phyloP scores from a whole-genome alignment of 1,284 basidiomycete species.

The Taiwanofungus camphoratus region DNA sequence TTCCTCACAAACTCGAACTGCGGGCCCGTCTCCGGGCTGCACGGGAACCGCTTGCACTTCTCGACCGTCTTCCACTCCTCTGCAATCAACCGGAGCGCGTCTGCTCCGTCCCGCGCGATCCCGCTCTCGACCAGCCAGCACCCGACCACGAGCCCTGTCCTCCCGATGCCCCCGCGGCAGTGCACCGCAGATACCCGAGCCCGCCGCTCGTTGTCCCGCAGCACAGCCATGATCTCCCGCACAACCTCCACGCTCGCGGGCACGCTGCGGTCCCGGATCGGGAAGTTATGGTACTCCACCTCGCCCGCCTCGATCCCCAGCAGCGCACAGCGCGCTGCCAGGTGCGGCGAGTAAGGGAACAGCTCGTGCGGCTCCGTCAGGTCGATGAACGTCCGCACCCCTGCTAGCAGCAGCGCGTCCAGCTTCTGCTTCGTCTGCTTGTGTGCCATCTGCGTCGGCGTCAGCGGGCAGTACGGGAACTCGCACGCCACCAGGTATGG shows the following conservation, averaged over 20 bases:
- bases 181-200: slow-evolving; percentile 62
- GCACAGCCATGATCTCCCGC: slow-evolving; percentile 47
- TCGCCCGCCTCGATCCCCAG: slow-evolving; percentile 47
- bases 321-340: slow-evolving; percentile 44
- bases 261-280: slow-evolving; percentile 63
- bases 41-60: slow-evolving; percentile 66
- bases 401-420: slow-evolving; percentile 60
- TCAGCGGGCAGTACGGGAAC: slow-evolving; percentile 62
- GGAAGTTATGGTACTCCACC: slow-evolving; percentile 69
- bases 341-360: slow-evolving; percentile 53
- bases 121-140: slow-evolving; percentile 73
- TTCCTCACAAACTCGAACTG: slow-evolving; percentile 68
- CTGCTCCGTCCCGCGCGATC: slow-evolving; percentile 50
- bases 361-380: slow-evolving; percentile 71
- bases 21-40: slow-evolving; percentile 72
- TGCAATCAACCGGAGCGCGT: slow-evolving; percentile 58
- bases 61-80: slow-evolving; percentile 67
- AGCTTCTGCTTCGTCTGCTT: slow-evolving; percentile 51
- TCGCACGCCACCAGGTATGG: slow-evolving; percentile 67
- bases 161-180: slow-evolving; percentile 70
- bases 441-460: slow-evolving; percentile 27
- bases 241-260: slow-evolving; percentile 53
- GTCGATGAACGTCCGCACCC: slow-evolving; percentile 74
- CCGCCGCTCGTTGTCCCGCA: slow-evolving; percentile 49
- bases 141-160: slow-evolving; percentile 70